These are phyloP conservation scores for Blastomyces percursus DNA, from an alignment of 2,329 filamentous ascomycete genomes.

Conservation along the genomic window DNA sequence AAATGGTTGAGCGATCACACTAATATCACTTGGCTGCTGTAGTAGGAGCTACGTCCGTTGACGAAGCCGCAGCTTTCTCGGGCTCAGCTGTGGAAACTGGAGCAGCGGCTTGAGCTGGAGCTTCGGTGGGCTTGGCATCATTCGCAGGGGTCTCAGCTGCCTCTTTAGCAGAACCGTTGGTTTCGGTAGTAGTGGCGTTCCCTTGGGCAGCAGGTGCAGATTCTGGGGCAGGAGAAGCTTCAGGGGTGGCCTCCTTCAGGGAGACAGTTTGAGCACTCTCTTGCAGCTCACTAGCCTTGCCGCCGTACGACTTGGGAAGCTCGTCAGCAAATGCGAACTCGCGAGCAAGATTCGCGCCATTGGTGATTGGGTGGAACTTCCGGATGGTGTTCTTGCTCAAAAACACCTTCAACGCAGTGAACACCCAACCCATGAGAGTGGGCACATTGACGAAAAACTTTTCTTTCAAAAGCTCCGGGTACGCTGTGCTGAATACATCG, in stretches of 20 bases:
- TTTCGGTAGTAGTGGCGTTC: not conserved
- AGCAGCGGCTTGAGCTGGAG: not conserved
- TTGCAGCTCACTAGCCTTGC: slow-evolving; percentile 48
- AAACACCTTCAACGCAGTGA: slow-evolving; percentile 63
- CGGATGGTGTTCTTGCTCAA: slow-evolving; percentile 61
- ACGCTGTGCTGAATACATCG: slow-evolving; percentile 65
- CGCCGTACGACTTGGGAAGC: slow-evolving; percentile 69
- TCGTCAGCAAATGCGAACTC: slow-evolving; percentile 52
- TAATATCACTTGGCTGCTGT: not conserved
- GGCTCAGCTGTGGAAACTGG: not conserved
- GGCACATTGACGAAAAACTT: slow-evolving; percentile 98
- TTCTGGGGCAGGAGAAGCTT: slow-evolving; percentile 10
- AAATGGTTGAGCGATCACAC: not conserved
- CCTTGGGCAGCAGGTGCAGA: not conserved
- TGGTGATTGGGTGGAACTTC: slow-evolving; percentile 69
- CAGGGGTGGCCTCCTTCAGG: slow-evolving; percentile 20
- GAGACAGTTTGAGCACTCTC: slow-evolving; percentile 26
- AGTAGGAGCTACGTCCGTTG: not conserved
- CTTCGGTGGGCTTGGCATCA: slow-evolving; percentile 10
- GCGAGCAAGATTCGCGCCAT: slow-evolving; percentile 56
- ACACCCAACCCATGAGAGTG: slow-evolving; percentile 79
- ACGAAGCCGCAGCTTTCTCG: slow-evolving; percentile 1
- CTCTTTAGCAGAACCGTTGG: slow-evolving; percentile 15
- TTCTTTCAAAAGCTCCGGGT: slow-evolving; percentile 77
- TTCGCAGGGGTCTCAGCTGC: slow-evolving; percentile 10